These are phyloP conservation scores for Ziziphus jujuba DNA, from an alignment of 306 rosid genomes.

Conservation along the genomic window DNA sequence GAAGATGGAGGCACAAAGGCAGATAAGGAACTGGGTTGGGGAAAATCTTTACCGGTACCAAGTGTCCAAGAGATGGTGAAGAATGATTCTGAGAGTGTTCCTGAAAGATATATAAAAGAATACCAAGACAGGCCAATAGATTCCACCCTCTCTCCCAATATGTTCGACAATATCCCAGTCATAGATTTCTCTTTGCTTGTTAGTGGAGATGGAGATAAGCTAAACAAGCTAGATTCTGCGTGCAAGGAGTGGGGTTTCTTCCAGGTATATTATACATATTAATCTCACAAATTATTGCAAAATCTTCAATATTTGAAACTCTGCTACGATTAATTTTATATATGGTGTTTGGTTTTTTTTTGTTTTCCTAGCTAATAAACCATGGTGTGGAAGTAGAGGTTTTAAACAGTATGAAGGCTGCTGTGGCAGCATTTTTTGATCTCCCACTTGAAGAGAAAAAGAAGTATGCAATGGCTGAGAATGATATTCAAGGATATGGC, in stretches of 20 bases:
- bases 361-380: conserved; percentile 18
- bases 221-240: conserved; percentile 23
- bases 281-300: neutral
- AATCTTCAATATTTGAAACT: too few species aligned
- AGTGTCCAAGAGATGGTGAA: conserved; percentile 28
- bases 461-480: conserved; percentile 25
- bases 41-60: conserved; percentile 26
- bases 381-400: conserved; percentile 27
- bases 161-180: conserved; percentile 20
- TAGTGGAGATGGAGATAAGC: conserved; percentile 19
- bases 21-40: conserved; percentile 21
- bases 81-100: conserved; percentile 17
- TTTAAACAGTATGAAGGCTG: conserved; percentile 17
- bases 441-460: conserved; percentile 32
- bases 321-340: neutral
- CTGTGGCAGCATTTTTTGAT: conserved; percentile 12
- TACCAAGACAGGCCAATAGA: conserved; percentile 14
- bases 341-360: neutral
- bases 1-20: neutral
- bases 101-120: conserved; percentile 22
- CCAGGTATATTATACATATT: conserved; percentile 16
- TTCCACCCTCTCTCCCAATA: neutral
- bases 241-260: conserved; percentile 44
- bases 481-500: conserved; percentile 31
- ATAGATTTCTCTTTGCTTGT: conserved; percentile 30